Evolutionary conservation across 768 basidiomycete species (phyloP), one percentile per base, ranked within the genome.

Genomic region (Serendipita vermifera): DNA sequence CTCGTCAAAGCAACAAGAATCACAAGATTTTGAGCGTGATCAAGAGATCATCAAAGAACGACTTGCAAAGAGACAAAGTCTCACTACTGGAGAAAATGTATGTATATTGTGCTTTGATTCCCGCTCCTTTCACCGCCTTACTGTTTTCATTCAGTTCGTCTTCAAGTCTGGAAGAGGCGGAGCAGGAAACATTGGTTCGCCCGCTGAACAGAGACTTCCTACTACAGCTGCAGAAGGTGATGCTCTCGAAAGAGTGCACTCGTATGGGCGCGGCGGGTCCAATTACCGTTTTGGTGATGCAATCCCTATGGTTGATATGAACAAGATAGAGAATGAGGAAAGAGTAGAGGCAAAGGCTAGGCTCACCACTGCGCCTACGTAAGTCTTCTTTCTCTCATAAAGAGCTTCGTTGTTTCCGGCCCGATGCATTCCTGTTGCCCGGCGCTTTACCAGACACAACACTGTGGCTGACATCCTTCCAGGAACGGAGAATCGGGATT

Each of bases 11-110:
- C 46, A 51, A 31, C 17, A 51, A 51, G 46, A 51, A 31, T 20
- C 46, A 2, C 22, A 51, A 3, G 46, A 51, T 26, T 51, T 22
- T 31, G 22, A 15, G 31, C 17, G 46, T 15, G 46, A 51, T 31
- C 46, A 51, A 51, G 46, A 51, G 46, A 11, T 20, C 22, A 51
- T 51, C 46, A 51, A 51, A 29, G 6, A 41, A n/a, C 39, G 26
- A 26, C 22, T 11, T 15, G 29, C 20, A 51, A 51, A 26, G n/a
- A 20, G 46, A 7, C 9, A 51, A 15, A 51, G 46, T 29, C 29
- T 51, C 20, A 29, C 20, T 2, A 29, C 46, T 1, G 46, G 31
- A n/a, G 46, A 29, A 51, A 26, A 20, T 20, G 46, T 51, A 51
- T n/a, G 46, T 43, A 11, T 22, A 11, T 11, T 22, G 11, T 15